Evolutionary conservation across 257 asterid genomes (phyloP), one percentile per base, ranked within the genome.

Genomic region (Nicotiana tomentosiformis): DNA sequence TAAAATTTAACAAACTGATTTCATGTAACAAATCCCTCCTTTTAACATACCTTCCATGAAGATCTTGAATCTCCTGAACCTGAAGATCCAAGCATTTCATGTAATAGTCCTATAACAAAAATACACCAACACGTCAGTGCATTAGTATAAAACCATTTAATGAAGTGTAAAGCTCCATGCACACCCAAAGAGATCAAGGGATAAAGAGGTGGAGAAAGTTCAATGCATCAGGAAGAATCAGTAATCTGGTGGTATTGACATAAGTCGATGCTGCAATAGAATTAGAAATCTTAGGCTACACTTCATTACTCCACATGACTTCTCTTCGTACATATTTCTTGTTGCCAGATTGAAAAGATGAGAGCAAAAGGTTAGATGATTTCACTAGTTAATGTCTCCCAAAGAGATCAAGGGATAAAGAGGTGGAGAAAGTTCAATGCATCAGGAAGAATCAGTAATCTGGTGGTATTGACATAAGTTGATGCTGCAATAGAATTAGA

Each of bases 31-130:
- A 66, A 61, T 17, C 46, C n/a, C 58, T 15, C 32, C 62, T 18
- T 65, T 14, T 78, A 81, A n/a, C 62, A 66, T 87, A 96, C 99
- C 99, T 93, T 96, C 98, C 99, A 96, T 64, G 95, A 87, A 70
- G 98, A 93, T 86, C 89, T 93, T 72, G 97, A 82, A 78, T 91
- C 94, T 74, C 86, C 91, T 55, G 97, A 84, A 86, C 90, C 92
- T 23, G 95, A 88, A 66, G 90, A 85, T 74, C 94, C 90, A 81
- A 96, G 97, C 99, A 96, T 96, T 89, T 96, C 98, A 80, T 87
- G 88, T 89, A 94, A 89, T 80, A 96, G 85, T 68, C 98, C 98
- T 94, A 49, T 10, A 86, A 61, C 84, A 86, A 82, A 83, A 84
- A 81, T 51, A 82, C 70, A 84, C 82, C 84, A 80, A 66, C 77